Conservation (phyloP, 2,329 filamentous ascomycete genomes). For the Aspergillus eucalypticola region DNA sequence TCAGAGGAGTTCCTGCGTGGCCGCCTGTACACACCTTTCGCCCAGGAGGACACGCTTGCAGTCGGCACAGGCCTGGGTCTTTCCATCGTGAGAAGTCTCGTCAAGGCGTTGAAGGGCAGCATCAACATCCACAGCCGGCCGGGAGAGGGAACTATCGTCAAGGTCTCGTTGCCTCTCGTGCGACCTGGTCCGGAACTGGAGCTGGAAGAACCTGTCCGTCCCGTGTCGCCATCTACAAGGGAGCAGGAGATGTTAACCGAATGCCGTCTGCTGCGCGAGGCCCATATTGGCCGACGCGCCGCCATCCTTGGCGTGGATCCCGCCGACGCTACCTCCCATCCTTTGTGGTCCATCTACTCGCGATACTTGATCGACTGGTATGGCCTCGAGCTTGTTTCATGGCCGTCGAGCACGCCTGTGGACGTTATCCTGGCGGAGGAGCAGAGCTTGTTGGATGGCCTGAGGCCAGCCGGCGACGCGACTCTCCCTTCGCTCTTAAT, state of each 20-base stretch:
- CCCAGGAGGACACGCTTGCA: slow-evolving; percentile 62
- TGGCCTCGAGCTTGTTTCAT: slow-evolving; percentile 35
- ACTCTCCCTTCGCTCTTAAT: slow-evolving; percentile 38
- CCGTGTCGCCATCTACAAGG: slow-evolving; percentile 10
- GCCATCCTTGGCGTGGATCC: slow-evolving; percentile 34
- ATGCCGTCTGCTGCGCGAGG: slow-evolving; percentile 28
- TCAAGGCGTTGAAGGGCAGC: slow-evolving; percentile 60
- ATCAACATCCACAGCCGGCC: slow-evolving; percentile 59
- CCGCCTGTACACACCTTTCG: slow-evolving; percentile 58
- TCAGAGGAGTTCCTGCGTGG: slow-evolving; percentile 61
- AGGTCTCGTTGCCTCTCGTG: slow-evolving; percentile 49
- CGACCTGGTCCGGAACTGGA: slow-evolving; percentile 28
- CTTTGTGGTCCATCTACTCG: slow-evolving; percentile 30
- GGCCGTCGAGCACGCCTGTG: slow-evolving; percentile 26
- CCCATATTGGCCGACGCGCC: slow-evolving; percentile 27
- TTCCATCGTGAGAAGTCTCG: slow-evolving; percentile 63
- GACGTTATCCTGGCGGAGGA: slow-evolving; percentile 42
- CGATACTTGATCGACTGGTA: slow-evolving; percentile 42
- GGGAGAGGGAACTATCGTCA: slow-evolving; percentile 58
- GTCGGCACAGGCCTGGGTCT: slow-evolving; percentile 58
- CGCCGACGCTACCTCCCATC: slow-evolving; percentile 16
- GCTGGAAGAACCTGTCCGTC: slow-evolving; percentile 16
- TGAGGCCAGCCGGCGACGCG: slow-evolving; percentile 17
- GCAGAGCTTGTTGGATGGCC: slow-evolving; percentile 24
- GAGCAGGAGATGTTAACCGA: slow-evolving; percentile 27